Percentiles rank a stretch among this genome's conserved stretches.
These are phyloP conservation scores for Arachis monticola DNA, from an alignment of 331 rosid genomes.

Conservation along the genomic window DNA sequence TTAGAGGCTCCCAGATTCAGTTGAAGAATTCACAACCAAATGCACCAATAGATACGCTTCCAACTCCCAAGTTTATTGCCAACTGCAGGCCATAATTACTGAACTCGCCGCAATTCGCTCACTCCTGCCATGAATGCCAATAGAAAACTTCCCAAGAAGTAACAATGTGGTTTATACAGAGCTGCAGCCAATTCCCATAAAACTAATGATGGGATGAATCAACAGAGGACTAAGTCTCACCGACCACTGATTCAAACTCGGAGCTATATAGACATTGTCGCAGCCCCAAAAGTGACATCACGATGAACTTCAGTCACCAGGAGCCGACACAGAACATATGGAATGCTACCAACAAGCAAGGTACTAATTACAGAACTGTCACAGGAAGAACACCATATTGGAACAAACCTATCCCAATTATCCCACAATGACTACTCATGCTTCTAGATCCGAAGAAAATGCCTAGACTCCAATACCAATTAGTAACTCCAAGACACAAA, in stretches of 20 bases:
- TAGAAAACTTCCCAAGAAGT: constrained; percentile 40
- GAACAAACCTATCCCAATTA: constrained; percentile 37
- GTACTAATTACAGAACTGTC: constrained; percentile 41
- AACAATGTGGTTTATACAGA: constrained; percentile 38
- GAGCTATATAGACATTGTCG: constrained; percentile 38
- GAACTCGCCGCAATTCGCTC: constrained; percentile 42
- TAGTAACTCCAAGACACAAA: constrained; percentile 36
- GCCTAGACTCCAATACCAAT: constrained; percentile 51
- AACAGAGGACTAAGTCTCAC: constrained; percentile 31
- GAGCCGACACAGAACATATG: constrained; percentile 46
- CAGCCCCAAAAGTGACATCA: constrained; percentile 60
- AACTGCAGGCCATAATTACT: constrained; percentile 52
- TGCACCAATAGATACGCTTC: constrained; percentile 45
- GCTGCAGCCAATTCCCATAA: constrained; percentile 39
- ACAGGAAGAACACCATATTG: constrained; percentile 27
- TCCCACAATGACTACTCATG: constrained; percentile 38
- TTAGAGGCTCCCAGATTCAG: constrained; percentile 44
- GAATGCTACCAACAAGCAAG: constrained; percentile 43
- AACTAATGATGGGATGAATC: constrained; percentile 33
- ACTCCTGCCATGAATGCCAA: constrained; percentile 40
- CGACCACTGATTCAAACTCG: constrained; percentile 26
- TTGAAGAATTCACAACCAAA: constrained; percentile 47
- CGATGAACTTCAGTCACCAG: constrained; percentile 53
- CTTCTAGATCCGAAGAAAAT: constrained; percentile 51
- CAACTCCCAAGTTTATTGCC: constrained; percentile 38